phyloP scores from a whole-genome alignment of 2,329 filamentous ascomycete species.

The Botryotinia convoluta region DNA sequence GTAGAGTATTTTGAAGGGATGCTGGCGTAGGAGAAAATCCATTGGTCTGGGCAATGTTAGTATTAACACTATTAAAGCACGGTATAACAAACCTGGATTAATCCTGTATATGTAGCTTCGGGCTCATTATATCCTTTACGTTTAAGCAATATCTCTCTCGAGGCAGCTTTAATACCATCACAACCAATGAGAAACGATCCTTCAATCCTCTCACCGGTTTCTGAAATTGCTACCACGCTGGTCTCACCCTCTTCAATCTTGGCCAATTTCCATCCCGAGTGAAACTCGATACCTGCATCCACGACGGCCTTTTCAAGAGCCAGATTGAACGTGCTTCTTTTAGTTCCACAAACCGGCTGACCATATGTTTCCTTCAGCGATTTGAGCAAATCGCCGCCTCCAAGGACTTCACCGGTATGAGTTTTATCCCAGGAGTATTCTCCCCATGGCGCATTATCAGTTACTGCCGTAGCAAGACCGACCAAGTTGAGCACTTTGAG shows the following conservation, averaged over 20 bases:
- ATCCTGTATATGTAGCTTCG: conserved; percentile 19
- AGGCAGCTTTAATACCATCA: conserved; percentile 22
- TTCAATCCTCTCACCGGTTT: conserved; percentile 14
- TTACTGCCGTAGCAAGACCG: conserved; percentile 8
- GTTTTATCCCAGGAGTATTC: not conserved
- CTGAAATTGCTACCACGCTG: conserved; percentile 12
- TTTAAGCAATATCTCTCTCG: conserved; percentile 16
- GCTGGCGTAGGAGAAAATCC: conserved; percentile 9
- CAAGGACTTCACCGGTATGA: conserved; percentile 11
- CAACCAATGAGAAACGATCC: conserved; percentile 24
- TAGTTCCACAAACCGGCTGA: conserved; percentile 19
- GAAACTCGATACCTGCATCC: conserved; percentile 14
- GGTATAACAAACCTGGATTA: conserved; percentile 9
- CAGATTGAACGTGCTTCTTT: conserved; percentile 15
- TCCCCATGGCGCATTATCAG: not conserved
- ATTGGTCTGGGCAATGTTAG: not conserved
- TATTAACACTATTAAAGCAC: not conserved
- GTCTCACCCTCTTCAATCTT: conserved; percentile 14
- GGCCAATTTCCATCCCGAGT: conserved; percentile 18
- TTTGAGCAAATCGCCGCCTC: not conserved
- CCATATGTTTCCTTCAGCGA: conserved; percentile 18
- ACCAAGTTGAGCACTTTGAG: conserved; percentile 15
- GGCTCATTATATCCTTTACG: conserved; percentile 7
- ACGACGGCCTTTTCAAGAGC: conserved; percentile 8
- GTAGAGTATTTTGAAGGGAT: conserved; percentile 4